Percentiles rank a stretch among this genome's conserved stretches.
Evolutionary conservation across 73 alveolate genomes (phyloP).

Genomic region (Durusdinium trenchii): DNA sequence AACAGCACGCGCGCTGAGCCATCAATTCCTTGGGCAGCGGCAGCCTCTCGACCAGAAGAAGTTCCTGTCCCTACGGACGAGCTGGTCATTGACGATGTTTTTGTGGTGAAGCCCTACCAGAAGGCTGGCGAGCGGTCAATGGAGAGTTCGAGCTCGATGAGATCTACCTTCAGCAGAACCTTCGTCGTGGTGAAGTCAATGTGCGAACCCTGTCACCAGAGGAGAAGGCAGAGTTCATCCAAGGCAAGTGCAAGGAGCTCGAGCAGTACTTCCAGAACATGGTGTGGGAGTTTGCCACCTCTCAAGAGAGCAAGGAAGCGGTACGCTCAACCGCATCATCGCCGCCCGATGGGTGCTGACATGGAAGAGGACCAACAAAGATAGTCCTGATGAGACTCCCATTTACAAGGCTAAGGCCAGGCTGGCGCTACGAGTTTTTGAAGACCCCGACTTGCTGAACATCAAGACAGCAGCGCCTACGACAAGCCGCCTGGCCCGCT

Average conservation of each 20-base stretch:
- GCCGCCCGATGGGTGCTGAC: slow-evolving; percentile 42
- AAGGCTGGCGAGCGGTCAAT: background rate
- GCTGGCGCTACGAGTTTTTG: background rate
- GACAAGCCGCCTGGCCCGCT: background rate
- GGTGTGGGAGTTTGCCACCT: slow-evolving; percentile 2
- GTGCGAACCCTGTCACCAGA: background rate
- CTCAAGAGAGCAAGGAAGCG: background rate
- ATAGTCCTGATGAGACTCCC: background rate
- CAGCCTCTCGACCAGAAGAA: too few species aligned
- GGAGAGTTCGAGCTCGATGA: background rate
- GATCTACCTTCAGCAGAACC: too few species aligned
- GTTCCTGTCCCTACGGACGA: background rate
- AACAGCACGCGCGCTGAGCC: too few species aligned
- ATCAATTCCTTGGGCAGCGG: too few species aligned
- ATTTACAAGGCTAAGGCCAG: slow-evolving; percentile 23
- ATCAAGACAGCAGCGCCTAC: background rate
- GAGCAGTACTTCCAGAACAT: background rate
- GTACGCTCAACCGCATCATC: background rate
- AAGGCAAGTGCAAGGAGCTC: background rate
- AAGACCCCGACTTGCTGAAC: slow-evolving; percentile 25
- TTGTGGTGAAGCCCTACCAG: background rate
- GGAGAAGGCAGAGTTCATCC: background rate
- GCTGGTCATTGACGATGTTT: background rate
- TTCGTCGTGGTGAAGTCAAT: background rate
- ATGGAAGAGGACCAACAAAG: background rate